These are phyloP conservation scores for Gynandropsis gynandra DNA, from an alignment of 345 rosid species.

Conservation along the genomic window DNA sequence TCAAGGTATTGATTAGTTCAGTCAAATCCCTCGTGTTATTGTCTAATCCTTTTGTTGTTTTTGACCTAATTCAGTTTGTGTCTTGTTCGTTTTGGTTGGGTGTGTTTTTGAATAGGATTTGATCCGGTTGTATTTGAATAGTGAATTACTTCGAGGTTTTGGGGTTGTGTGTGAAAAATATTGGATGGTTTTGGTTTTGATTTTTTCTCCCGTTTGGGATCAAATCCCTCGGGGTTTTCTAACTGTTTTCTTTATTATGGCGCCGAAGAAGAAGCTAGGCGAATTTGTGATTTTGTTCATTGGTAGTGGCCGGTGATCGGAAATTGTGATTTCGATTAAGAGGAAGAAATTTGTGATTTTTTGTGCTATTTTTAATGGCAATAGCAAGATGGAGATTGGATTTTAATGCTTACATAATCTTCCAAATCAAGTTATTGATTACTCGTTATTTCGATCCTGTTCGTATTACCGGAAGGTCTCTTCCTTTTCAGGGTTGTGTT, in stretches of 20 bases:
- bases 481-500: too few species aligned
- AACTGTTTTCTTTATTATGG: background rate
- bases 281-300: background rate
- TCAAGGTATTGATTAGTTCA: background rate
- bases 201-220: background rate
- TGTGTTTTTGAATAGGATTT: constrained; percentile 4
- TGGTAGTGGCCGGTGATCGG: background rate
- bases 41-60: background rate
- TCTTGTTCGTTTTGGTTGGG: background rate
- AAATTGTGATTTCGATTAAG: constrained; percentile 15
- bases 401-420: too few species aligned
- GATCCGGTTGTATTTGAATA: constrained; percentile 23
- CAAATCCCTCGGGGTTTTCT: background rate
- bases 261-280: background rate
- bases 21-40: background rate
- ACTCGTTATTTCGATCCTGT: too few species aligned
- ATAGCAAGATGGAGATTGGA: too few species aligned
- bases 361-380: too few species aligned
- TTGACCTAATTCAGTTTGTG: background rate
- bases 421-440: too few species aligned
- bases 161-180: background rate
- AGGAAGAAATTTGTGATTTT: background rate
- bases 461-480: too few species aligned
- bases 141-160: constrained; percentile 16
- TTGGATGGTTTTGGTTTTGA: background rate